phyloP scores from a whole-genome alignment of 805 yeast species.

The Lachancea cidri region DNA sequence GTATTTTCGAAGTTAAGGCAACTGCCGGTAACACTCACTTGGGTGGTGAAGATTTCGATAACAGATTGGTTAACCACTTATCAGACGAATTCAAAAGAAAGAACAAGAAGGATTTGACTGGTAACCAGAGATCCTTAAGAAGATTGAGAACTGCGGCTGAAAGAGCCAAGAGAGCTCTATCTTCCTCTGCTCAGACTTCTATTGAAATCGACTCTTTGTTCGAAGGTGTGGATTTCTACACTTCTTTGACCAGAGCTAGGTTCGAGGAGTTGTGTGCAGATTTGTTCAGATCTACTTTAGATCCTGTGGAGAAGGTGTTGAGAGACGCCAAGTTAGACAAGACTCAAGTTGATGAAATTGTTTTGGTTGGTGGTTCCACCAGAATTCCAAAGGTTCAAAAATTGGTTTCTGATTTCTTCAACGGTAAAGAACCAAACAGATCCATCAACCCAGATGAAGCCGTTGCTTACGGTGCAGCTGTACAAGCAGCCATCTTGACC shows the following conservation, averaged over 20 bases:
- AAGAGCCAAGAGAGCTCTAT: slow-evolving; percentile 96
- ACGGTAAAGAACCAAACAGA: slow-evolving; percentile 95
- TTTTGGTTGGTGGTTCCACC: slow-evolving; percentile 95
- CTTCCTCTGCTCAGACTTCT: slow-evolving; percentile 92
- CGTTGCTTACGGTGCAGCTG: slow-evolving; percentile 99
- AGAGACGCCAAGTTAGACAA: slow-evolving; percentile 88
- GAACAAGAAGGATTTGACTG: slow-evolving; percentile 84
- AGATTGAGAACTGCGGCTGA: slow-evolving; percentile 98
- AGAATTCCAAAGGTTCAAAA: slow-evolving; percentile 97
- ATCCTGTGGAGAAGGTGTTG: slow-evolving; percentile 93
- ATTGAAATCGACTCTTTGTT: slow-evolving; percentile 90
- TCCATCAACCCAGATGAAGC: slow-evolving; percentile 98
- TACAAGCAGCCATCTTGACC: slow-evolving; percentile 93
- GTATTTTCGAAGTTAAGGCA: slow-evolving; percentile 95
- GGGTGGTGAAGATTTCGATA: slow-evolving; percentile 98
- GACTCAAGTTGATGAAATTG: slow-evolving; percentile 86
- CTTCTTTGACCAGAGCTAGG: slow-evolving; percentile 94
- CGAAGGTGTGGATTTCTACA: slow-evolving; percentile 96
- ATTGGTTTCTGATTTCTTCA: slow-evolving; percentile 92
- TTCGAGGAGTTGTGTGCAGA: slow-evolving; percentile 95
- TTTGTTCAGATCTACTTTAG: slow-evolving; percentile 87
- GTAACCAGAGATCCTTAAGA: slow-evolving; percentile 93
- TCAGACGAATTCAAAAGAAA: slow-evolving; percentile 92
- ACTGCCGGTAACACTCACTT: slow-evolving; percentile 67
- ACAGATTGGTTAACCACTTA: slow-evolving; percentile 87